Base-by-base conservation (phyloP, 2,329 filamentous ascomycete genomes). In the Penicillium capsulatum region DNA sequence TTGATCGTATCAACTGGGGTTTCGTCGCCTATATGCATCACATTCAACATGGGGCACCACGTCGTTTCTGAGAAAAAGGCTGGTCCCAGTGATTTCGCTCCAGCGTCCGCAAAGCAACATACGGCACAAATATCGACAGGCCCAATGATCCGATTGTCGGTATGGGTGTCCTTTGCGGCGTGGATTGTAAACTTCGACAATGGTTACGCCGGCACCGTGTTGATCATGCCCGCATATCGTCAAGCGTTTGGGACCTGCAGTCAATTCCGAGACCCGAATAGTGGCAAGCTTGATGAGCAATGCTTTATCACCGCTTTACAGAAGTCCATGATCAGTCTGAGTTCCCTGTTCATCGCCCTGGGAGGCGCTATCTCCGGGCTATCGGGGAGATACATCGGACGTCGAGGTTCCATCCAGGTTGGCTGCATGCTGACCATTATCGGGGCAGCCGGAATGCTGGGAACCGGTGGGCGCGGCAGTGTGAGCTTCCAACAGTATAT, bases 281-380 rank as follows among this genome's bases (percentile, higher is more conserved):
- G 42, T 0, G 44, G 43, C 26, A 17, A 27, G 3, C 26, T 38
- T 0, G 34, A 42, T 7, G 38, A 54, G 8, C 35, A 45, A 4
- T 58, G 54, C 33, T 48, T 42, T 3, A 31, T 58, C 3, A 53
- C 54, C 0, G 45, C 58, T 7, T 37, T 57, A 3, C 54, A 60
- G 36, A 53, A 60, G 31, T 59, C 55, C 0, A 38, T 60, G 9
- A 56, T 60, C 14, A 54, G 51, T 10, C 26, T 60, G 24, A 54
- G 49, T 17, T 53, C 50, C 22, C 39, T 61, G 14, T 61, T 60
- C 34, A 48, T 58, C 2, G 55, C 46, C 2, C 35, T 61, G 0
- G 58, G 58, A 3, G 53, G 54, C 3, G 44, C 42, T 1, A 3
- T 55, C 3, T 49, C 54, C 4, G 53, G 49, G 1, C 6, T 56